Evolutionary conservation across 1,284 basidiomycete species (phyloP).

Genomic region (Rugosomyces carneus): DNA sequence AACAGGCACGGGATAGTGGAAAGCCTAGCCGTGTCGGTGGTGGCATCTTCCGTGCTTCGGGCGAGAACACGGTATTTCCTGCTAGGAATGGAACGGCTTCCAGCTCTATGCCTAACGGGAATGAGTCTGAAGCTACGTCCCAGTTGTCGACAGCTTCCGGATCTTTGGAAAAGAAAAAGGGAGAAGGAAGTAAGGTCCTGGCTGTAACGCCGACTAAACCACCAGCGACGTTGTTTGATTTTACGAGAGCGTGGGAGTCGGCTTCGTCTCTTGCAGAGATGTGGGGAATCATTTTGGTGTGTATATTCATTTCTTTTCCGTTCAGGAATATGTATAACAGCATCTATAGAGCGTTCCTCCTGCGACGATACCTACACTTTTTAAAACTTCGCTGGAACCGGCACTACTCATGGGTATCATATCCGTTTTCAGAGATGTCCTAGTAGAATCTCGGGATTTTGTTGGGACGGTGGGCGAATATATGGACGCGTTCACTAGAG

Average conservation of each 20-base stretch:
- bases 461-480: slow-evolving; percentile 34
- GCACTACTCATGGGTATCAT: slow-evolving; percentile 51
- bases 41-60: slow-evolving; percentile 53
- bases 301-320: slow-evolving; percentile 18
- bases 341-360: slow-evolving; percentile 46
- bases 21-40: slow-evolving; percentile 45
- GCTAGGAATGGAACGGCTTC: slow-evolving; percentile 14
- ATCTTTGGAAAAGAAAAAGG: not conserved
- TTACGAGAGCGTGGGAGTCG: slow-evolving; percentile 48
- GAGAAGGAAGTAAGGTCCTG: not conserved
- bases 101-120: slow-evolving; percentile 6
- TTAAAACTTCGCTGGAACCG: slow-evolving; percentile 63
- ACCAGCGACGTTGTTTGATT: slow-evolving; percentile 51
- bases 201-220: slow-evolving; percentile 16
- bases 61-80: slow-evolving; percentile 42
- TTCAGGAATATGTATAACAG: not conserved
- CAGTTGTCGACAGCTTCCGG: slow-evolving; percentile 9
- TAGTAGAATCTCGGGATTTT: slow-evolving; percentile 21
- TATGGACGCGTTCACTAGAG: slow-evolving; percentile 42
- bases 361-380: slow-evolving; percentile 46
- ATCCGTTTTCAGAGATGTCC: slow-evolving; percentile 36
- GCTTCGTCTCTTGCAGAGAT: slow-evolving; percentile 31
- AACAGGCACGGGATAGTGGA: slow-evolving; percentile 40
- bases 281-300: slow-evolving; percentile 50
- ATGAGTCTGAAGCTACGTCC: not conserved